phyloP scores from a whole-genome alignment of 768 basidiomycete species.

The Fistulinella prunicolor region DNA sequence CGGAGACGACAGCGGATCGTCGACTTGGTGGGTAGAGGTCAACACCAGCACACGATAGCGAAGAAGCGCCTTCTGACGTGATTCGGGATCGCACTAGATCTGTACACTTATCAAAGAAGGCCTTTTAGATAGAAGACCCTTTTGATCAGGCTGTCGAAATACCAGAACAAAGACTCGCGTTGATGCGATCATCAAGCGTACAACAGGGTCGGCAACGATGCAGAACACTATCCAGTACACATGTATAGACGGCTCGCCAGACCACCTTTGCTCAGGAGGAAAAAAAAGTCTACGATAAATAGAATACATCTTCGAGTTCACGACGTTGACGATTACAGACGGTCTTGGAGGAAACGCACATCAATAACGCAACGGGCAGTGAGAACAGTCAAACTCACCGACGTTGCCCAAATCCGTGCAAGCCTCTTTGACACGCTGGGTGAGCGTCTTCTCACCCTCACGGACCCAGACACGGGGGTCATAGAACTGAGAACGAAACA shows the following conservation, averaged over 20 bases:
- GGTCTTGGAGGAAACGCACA: conserved; percentile 13
- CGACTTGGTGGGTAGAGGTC: no score
- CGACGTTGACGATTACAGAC: conserved; percentile 18
- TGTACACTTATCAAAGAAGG: no score
- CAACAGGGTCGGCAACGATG: background rate
- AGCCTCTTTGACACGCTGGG: conserved; percentile 87
- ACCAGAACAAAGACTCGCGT: no score
- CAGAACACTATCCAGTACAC: background rate
- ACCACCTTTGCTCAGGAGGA: background rate
- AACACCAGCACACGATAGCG: no score
- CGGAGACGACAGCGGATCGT: no score
- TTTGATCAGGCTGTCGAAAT: no score
- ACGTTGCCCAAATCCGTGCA: conserved; percentile 82
- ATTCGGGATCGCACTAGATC: no score
- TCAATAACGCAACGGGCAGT: background rate
- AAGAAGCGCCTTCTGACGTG: no score
- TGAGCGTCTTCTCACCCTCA: conserved; percentile 94
- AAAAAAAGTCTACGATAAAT: conserved; percentile 19
- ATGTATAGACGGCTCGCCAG: conserved; percentile 2
- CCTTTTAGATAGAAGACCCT: no score
- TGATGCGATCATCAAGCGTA: no score
- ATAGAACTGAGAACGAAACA: conserved; percentile 62
- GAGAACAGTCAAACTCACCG: conserved; percentile 34
- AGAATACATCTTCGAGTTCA: conserved; percentile 6
- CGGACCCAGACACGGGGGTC: conserved; percentile 99